A percentile compares a stretch with the other conserved stretches of the same genome.
Conservation (phyloP, 208 protist genomes). For the Trichomonas vaginalis region DNA sequence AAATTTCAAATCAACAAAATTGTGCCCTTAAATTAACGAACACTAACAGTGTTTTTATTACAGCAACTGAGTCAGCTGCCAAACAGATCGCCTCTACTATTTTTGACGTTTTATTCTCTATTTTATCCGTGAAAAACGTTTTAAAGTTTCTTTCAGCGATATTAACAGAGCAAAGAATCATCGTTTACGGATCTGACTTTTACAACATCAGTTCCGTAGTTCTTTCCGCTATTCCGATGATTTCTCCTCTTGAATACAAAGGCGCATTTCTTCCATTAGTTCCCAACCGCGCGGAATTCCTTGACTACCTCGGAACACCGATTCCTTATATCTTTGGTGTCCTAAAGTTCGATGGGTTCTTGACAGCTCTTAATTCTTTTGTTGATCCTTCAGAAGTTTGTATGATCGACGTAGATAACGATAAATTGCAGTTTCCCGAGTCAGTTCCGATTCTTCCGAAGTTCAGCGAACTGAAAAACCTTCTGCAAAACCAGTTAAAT, state of each 20-base stretch:
- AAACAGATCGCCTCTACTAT: neutral
- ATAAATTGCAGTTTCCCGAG: neutral
- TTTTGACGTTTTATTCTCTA: neutral
- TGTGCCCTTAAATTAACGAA: neutral
- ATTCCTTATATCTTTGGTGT: neutral
- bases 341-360: neutral
- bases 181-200: neutral
- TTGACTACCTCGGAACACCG: neutral
- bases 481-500: neutral
- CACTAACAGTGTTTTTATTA: neutral
- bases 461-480: neutral
- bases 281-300: neutral
- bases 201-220: neutral
- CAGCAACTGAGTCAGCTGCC: neutral
- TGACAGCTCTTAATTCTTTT: neutral
- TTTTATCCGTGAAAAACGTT: neutral
- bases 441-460: neutral
- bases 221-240: neutral
- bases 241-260: neutral
- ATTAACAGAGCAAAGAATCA: neutral
- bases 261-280: neutral
- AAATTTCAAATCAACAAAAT: neutral
- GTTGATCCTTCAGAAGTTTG: neutral
- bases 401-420: neutral
- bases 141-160: neutral